These are phyloP conservation scores for Serendipita vermifera DNA, from an alignment of 768 basidiomycete genomes.

Conservation along the genomic window DNA sequence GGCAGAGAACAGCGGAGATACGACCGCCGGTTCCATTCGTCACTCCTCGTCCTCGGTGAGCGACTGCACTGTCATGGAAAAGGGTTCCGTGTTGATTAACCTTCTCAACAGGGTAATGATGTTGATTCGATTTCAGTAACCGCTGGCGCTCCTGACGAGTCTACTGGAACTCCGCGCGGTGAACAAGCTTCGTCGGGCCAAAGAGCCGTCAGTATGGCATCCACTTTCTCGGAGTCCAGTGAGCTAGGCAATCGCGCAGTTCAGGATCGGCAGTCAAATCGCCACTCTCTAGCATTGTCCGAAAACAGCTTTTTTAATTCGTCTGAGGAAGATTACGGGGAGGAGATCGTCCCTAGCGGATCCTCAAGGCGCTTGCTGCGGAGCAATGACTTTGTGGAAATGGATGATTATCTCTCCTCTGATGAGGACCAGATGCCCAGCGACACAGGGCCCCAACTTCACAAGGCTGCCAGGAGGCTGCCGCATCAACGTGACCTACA, in stretches of 20 bases:
- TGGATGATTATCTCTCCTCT: conserved; percentile 33
- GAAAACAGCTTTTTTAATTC: background rate
- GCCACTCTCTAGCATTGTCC: background rate
- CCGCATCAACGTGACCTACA: conserved; percentile 71
- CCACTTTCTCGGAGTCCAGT: too few relatives aligned
- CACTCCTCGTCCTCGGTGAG: too few relatives aligned
- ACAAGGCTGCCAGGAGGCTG: conserved; percentile 48
- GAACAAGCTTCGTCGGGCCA: too few relatives aligned
- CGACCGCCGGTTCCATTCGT: too few relatives aligned
- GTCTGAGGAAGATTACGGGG: conserved; percentile 5
- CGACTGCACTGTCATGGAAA: too few relatives aligned
- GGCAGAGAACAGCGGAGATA: too few relatives aligned
- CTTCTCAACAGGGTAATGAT: too few relatives aligned
- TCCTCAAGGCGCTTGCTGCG: background rate
- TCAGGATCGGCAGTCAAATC: background rate
- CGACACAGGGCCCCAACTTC: conserved; percentile 25
- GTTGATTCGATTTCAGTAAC: too few relatives aligned
- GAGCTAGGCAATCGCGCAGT: background rate
- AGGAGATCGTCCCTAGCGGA: background rate
- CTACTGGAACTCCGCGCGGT: too few relatives aligned
- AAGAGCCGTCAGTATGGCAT: too few relatives aligned
- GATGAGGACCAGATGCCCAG: conserved; percentile 29
- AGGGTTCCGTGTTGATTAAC: too few relatives aligned
- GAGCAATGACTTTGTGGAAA: conserved; percentile 7
- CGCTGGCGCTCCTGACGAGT: too few relatives aligned